Base-by-base conservation (phyloP, 371 early-diverging fungal species). In the Mucor indicus region DNA sequence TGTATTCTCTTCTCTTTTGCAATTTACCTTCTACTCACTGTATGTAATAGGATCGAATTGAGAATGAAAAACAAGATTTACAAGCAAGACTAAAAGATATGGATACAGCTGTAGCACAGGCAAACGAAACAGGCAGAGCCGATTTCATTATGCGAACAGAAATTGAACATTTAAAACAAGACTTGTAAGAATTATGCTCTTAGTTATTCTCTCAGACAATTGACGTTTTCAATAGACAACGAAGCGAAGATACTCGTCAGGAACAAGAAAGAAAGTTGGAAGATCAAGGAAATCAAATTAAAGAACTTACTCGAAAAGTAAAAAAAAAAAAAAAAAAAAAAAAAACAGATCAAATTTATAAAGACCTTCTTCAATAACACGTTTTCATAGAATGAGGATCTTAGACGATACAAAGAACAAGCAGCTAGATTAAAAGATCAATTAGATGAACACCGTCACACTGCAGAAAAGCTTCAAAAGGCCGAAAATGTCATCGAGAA, bases 401-500 rank as follows among this genome's bases (percentile, higher is more conserved):
- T 80, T 36, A 41, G 60, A 3, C 64, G 63, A 27, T 77, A 81
- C 42, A 84, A 80, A 2, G 91, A 88, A 30, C 85, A 88, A 60
- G 83, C 80, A 1, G 66, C 69, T 5, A 73, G 78, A 27, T 64
- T 95, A 44, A 85, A 86, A 44, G 96, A 96, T 65, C 85, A 95
- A 62, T 62, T 93, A 21, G 92, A 95, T 39, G 96, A 95, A 64
- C 84, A 92, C 57, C 78, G 86, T 24, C 93, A 92, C 56, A 77
- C 86, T 0, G 90, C 90, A 9, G 96, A 95, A 50, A 87, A 87
- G 47, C 79, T 95, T 13, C 88, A 89, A 72, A 93, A 91, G 67
- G 83, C 90, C 4, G 96, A 95, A 65, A 92, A 92, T 37, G 86
- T 90, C 24, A 81, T 93, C 52, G 96, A 95, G 53, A 96, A 96